These are phyloP conservation scores for Sporothrix pallida DNA, from an alignment of 2,329 filamentous ascomycete genomes.

Conservation along the genomic window DNA sequence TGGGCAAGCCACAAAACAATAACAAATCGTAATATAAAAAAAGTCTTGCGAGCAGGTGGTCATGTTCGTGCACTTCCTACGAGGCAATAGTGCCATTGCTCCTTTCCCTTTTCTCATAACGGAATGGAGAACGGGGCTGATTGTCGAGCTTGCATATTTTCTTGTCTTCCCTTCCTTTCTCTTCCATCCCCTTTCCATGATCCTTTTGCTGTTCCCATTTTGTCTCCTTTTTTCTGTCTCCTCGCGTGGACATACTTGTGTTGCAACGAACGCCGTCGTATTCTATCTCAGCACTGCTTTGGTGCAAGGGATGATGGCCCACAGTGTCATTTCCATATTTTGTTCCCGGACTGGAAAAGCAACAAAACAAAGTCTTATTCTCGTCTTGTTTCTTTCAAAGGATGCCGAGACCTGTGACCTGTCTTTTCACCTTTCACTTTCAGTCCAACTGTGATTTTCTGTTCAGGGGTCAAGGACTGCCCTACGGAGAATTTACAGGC, in stretches of 20 bases:
- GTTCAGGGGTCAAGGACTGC: not conserved
- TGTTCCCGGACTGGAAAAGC: not conserved
- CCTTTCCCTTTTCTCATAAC: not conserved
- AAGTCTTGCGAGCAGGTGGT: not conserved
- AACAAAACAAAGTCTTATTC: not conserved
- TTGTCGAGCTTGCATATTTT: not conserved
- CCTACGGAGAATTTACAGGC: not conserved
- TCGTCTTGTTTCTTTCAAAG: not conserved
- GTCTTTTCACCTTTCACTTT: not conserved
- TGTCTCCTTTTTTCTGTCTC: not conserved
- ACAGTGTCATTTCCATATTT: constrained; percentile 29
- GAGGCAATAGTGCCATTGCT: not conserved
- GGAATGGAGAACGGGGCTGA: constrained; percentile 4
- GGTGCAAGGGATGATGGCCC: constrained; percentile 29
- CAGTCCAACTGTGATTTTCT: not conserved
- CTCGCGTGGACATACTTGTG: not conserved
- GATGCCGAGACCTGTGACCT: not conserved
- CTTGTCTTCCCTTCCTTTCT: not conserved
- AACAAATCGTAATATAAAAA: not conserved
- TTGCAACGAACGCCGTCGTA: not conserved
- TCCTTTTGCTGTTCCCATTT: too few relatives aligned
- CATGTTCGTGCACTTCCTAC: constrained; percentile 3
- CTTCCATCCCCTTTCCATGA: not conserved
- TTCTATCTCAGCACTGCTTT: constrained; percentile 19
- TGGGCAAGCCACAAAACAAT: constrained; percentile 17